phyloP scores from a whole-genome alignment of 108 stramenopile genomes.

The Nitzschia palea region DNA sequence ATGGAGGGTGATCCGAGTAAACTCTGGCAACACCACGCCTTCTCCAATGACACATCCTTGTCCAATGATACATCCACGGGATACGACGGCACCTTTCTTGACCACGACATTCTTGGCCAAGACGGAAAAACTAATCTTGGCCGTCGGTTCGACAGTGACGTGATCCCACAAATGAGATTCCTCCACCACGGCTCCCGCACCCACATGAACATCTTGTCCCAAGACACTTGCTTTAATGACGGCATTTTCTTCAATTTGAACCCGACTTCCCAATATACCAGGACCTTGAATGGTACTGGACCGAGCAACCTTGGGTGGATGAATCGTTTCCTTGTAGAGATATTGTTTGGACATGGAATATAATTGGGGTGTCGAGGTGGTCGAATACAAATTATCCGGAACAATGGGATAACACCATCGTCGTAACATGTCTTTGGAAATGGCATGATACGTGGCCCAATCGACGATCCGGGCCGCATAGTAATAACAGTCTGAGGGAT shows the following conservation, averaged over 20 bases:
- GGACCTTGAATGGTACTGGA: conserved; percentile 60
- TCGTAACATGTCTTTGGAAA: conserved; percentile 82
- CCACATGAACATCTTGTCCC: conserved; percentile 75
- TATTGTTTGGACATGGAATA: conserved; percentile 3
- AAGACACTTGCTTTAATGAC: conserved; percentile 64
- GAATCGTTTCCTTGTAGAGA: conserved; percentile 28
- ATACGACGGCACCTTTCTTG: conserved; percentile 65
- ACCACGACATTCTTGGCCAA: conserved; percentile 71
- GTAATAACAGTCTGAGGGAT: not conserved
- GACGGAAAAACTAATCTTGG: conserved; percentile 62
- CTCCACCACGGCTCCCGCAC: conserved; percentile 44
- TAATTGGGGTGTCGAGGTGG: not conserved
- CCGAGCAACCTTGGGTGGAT: conserved; percentile 51
- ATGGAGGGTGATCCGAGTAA: conserved; percentile 83
- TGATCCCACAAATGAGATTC: conserved; percentile 88
- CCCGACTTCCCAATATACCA: conserved; percentile 63
- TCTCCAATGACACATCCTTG: conserved; percentile 84
- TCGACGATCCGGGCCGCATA: conserved; percentile 91
- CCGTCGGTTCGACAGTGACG: conserved; percentile 72
- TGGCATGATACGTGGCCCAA: conserved; percentile 82
- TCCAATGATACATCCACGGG: conserved; percentile 89
- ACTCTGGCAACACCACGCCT: conserved; percentile 73
- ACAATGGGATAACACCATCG: conserved; percentile 97
- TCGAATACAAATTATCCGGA: conserved; percentile 56
- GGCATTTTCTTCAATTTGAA: conserved; percentile 73